These are phyloP conservation scores for Corinectria fuckeliana DNA, from an alignment of 2,329 filamentous ascomycete species.

Conservation along the genomic window DNA sequence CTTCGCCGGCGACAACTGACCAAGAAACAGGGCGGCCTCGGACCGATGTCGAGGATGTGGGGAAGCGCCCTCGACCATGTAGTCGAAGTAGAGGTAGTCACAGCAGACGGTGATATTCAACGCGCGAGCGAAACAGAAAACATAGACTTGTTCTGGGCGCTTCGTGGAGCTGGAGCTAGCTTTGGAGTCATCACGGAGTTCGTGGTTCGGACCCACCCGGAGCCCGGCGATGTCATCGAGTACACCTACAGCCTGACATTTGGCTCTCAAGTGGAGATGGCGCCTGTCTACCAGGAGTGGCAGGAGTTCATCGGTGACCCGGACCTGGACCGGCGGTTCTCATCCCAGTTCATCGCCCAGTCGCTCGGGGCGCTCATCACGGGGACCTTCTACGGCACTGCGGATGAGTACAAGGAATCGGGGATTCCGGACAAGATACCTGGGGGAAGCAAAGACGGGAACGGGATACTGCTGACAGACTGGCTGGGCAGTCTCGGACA, in stretches of 20 bases:
- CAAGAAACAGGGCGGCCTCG: slow-evolving; percentile 57
- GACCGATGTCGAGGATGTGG: slow-evolving; percentile 66
- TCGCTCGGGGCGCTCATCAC: slow-evolving; percentile 62
- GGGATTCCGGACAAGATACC: slow-evolving; percentile 59
- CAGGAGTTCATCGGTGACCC: slow-evolving; percentile 62
- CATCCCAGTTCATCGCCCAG: slow-evolving; percentile 61
- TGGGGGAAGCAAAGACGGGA: slow-evolving; percentile 35
- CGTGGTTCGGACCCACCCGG: slow-evolving; percentile 60
- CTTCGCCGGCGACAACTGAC: background rate
- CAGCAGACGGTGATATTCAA: slow-evolving; percentile 59
- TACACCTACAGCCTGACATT: slow-evolving; percentile 64
- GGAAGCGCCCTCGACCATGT: slow-evolving; percentile 63
- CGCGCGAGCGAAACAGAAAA: slow-evolving; percentile 56
- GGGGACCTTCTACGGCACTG: slow-evolving; percentile 66
- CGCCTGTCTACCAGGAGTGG: slow-evolving; percentile 61
- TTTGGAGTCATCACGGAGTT: slow-evolving; percentile 66
- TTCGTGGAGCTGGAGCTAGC: slow-evolving; percentile 62
- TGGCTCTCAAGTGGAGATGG: slow-evolving; percentile 54
- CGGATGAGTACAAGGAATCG: slow-evolving; percentile 59
- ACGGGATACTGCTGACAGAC: slow-evolving; percentile 59
- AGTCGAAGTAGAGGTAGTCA: slow-evolving; percentile 55
- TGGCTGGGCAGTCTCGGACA: slow-evolving; percentile 67
- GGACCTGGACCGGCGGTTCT: slow-evolving; percentile 63
- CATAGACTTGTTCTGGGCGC: slow-evolving; percentile 61
- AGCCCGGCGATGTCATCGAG: slow-evolving; percentile 62